These are phyloP conservation scores for Volvox reticuliferus DNA, from an alignment of 139 green algal genomes.

Conservation along the genomic window DNA sequence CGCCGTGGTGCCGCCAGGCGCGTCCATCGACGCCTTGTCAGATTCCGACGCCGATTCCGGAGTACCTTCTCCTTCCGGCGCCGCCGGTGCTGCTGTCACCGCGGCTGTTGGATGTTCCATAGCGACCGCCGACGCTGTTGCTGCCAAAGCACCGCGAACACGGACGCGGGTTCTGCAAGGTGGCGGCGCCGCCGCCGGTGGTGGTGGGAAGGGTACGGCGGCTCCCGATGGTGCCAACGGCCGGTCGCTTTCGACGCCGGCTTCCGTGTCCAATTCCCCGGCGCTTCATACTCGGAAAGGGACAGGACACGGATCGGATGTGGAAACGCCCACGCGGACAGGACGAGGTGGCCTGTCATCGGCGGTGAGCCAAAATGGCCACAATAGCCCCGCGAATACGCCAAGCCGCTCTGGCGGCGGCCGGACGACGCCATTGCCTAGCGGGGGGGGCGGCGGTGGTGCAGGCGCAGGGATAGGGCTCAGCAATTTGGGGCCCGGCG, in stretches of 20 bases:
- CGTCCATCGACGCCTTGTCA: not conserved
- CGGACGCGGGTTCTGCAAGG: not conserved
- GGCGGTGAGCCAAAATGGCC: slow-evolving; percentile 3
- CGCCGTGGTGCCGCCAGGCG: not conserved
- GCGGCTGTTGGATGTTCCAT: not conserved
- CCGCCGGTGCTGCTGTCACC: not conserved
- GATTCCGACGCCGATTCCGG: slow-evolving; percentile 4
- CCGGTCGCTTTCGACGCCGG: not conserved
- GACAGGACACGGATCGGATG: not conserved
- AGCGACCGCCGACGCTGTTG: not conserved
- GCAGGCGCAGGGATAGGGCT: not conserved
- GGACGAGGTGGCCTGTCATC: not conserved
- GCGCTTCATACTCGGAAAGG: not conserved
- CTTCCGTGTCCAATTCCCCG: not conserved
- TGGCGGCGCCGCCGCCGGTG: not conserved
- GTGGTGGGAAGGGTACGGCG: not conserved
- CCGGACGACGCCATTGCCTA: not conserved
- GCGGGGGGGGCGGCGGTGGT: not conserved
- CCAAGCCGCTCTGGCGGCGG: not conserved
- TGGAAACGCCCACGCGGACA: slow-evolving; percentile 1
- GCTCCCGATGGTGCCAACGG: not conserved
- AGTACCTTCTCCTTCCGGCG: not conserved
- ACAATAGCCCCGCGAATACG: not conserved
- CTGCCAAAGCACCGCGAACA: not conserved
- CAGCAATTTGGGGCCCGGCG: not conserved